Base-by-base conservation (phyloP, 352 stramenopile species). In the Phytophthora pseudosyringae region DNA sequence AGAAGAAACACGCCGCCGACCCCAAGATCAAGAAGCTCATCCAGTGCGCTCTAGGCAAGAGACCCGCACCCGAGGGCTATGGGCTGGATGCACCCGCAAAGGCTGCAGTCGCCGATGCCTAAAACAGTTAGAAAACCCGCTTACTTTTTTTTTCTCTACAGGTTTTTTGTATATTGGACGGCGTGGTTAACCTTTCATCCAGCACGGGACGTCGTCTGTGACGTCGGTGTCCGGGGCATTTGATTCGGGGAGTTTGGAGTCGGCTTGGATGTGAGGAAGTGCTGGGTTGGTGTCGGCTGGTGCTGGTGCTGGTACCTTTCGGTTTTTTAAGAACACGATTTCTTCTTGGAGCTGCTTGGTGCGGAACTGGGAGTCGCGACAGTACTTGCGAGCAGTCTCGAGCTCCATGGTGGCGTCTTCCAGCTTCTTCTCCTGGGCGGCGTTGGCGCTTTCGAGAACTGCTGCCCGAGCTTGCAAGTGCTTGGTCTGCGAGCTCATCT, bases 341-440 rank as follows among this genome's bases (percentile, higher is more conserved):
- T 93, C 81, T 65, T 93, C 83, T 54, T 90, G 78, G 3, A 93
- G 72, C 66, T 93, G 80, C 40, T 84, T 78, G 55, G 77, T 75
- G 26, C 81, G 81, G 52, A 93, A 93, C 31, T 88, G 78, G 26
- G 64, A 61, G 56, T 89, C 78, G 12, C 81, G 81, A 38, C 64
- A 75, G 49, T 64, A 80, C 35, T 86, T 89, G 21, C 67, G 74
- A 10, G 80, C 72, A 32, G 56, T 69, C 44, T 88, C 72, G 10
- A 93, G 49, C 53, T 91, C 81, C 11, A 71, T 49, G 1, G 43
- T 33, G 2, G 67, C 70, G n/a, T 87, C 75, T 31, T 78, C 57
- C 10, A 83, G 57, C 36, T 81, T 83, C 7, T 60, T 52, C 8
- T 90, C 67, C 16, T 71, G 21, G 3, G 55, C 16, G 10, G 60